Conservation (phyloP, 495 filamentous ascomycete species). For the Penicillium samsonianum region DNA sequence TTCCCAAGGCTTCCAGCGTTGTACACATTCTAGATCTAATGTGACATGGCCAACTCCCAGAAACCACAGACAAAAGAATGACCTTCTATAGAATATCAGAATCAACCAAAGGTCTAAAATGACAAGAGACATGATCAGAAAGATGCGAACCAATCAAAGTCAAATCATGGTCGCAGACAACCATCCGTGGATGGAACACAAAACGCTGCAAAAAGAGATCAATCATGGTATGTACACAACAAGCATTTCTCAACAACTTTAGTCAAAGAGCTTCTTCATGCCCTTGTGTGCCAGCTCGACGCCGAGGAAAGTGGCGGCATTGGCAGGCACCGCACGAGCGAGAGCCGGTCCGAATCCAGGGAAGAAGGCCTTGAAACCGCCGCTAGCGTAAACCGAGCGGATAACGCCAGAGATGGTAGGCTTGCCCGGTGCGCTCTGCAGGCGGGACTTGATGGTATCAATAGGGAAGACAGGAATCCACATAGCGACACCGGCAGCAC, state of each 20-base stretch:
- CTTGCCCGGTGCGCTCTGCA: slow-evolving; percentile 89
- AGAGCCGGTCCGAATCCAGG: slow-evolving; percentile 93
- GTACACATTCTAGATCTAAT: background rate
- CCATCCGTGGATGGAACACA: slow-evolving; percentile 11
- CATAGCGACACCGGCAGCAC: slow-evolving; percentile 93
- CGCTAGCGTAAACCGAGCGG: slow-evolving; percentile 70
- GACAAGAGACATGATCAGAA: background rate
- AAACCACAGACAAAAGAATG: background rate
- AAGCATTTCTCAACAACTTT: slow-evolving; percentile 7
- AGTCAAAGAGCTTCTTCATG: slow-evolving; percentile 71
- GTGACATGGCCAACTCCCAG: background rate
- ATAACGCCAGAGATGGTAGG: slow-evolving; percentile 82
- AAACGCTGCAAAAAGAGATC: slow-evolving; percentile 22
- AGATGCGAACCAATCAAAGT: slow-evolving; percentile 6
- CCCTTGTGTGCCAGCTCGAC: slow-evolving; percentile 81
- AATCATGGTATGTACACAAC: slow-evolving; percentile 21
- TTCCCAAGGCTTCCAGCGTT: background rate
- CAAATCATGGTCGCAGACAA: background rate
- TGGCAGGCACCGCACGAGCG: slow-evolving; percentile 90
- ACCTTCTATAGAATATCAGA: slow-evolving; percentile 7
- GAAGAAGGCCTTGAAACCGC: slow-evolving; percentile 94
- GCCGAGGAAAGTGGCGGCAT: slow-evolving; percentile 76
- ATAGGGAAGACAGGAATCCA: slow-evolving; percentile 99
- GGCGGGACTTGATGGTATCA: slow-evolving; percentile 90
- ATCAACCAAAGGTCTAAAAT: slow-evolving; percentile 2